These are phyloP conservation scores for Spathaspora arborariae DNA, from an alignment of 805 yeast genomes.

Conservation along the genomic window DNA sequence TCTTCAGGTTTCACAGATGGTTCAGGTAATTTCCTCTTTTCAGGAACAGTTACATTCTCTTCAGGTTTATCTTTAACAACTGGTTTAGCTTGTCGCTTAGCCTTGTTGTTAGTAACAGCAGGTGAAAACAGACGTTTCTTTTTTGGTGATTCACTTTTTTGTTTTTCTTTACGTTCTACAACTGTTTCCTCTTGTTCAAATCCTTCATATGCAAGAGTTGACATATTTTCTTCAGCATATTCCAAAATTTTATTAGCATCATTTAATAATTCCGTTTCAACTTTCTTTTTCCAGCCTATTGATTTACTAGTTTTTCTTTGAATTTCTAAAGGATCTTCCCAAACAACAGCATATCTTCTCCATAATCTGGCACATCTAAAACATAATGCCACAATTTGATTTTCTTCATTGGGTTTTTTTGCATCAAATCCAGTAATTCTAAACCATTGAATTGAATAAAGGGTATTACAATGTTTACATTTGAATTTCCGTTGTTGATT, in stretches of 20 bases:
- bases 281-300: conserved; percentile 52
- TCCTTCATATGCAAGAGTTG: conserved; percentile 17
- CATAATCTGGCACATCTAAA: conserved; percentile 84
- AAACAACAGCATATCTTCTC: conserved; percentile 82
- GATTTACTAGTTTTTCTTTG: conserved; percentile 43
- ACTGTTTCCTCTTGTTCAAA: not conserved
- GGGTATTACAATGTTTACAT: conserved; percentile 73
- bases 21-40: conserved; percentile 1
- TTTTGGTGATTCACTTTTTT: not conserved
- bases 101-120: not conserved
- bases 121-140: conserved; percentile 1
- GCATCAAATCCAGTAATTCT: conserved; percentile 59
- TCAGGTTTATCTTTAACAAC: not conserved
- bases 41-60: not conserved
- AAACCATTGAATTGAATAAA: conserved; percentile 59
- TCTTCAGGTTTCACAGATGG: not conserved
- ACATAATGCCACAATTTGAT: conserved; percentile 60
- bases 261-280: conserved; percentile 63
- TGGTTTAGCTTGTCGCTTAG: not conserved
- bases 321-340: conserved; percentile 79
- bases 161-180: not conserved
- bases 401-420: conserved; percentile 23
- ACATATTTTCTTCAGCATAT: conserved; percentile 40
- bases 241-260: conserved; percentile 56
- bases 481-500: conserved; percentile 39